Evolutionary conservation across 1,284 basidiomycete genomes (phyloP), one percentile per base, ranked within the genome.

Genomic region (Malassezia nana): DNA sequence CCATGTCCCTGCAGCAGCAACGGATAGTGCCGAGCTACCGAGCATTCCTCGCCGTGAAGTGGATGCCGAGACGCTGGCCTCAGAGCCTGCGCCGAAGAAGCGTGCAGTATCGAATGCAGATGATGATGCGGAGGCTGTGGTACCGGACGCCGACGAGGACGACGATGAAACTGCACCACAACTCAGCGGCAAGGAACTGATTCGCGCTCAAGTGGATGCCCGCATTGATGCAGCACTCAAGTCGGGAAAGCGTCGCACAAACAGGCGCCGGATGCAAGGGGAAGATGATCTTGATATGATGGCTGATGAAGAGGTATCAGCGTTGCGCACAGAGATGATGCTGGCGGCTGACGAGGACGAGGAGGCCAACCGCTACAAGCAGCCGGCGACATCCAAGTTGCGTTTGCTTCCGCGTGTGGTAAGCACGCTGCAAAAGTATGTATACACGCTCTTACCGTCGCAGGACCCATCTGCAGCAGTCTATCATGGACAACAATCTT

Each of bases 401-500:
- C 82, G 81, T 52, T 79, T 94, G 69, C 78, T 99, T 22, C 83
- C 85, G 15, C 84, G 86, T 65, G 92, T 94, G 15, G 86, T 94
- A 79, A 84, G 86, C n/a, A 85, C 88, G 4, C 78, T 98, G 57
- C 86, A 91, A 76, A 96, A 94, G 91, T 91, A 68, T 58, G 86
- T 79, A 6, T 31, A 16, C 6, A 13, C 10, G 25, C 22, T 89
- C 89, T 89, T 66, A 57, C 85, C 29, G 5, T 22, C 52, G 16
- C 65, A 89, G 86, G 75, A 81, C 83, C 25, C 84, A 88, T 2
- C 81, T 94, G 12, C 84, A 86, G 30, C 88, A 94, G 66, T 87
- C 89, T 3, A 94, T 96, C 67, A 81, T 91, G 57, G 94, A 98
- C 77, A 91, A 91, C 75, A 91, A 92, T 62, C 79, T 96, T 30